Evolutionary conservation across 2,329 filamentous ascomycete species (phyloP), one percentile per base, ranked within the genome.

Genomic region (Didymella keratinophila): DNA sequence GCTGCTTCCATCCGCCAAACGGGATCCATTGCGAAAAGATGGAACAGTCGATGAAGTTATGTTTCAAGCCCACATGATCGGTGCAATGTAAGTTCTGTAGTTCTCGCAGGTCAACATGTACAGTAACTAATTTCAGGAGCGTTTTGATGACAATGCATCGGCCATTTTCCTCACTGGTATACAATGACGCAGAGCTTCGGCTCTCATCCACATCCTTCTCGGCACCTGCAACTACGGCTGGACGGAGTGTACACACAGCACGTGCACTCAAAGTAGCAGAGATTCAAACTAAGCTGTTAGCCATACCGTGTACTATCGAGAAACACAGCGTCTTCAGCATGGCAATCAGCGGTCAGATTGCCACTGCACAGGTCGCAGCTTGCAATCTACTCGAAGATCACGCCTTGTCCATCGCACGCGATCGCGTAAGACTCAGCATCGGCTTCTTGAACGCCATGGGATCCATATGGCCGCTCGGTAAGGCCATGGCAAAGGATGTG

Each of bases 11-110:
- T 81, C 84, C 11, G 82, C 83, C 21, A 96, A 96, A 78, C 83
- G 82, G 56, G 86, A 91, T 61, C 82, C 91, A 16, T 78, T 95
- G 56, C 84, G 86, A 55, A 84, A 84, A 54, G 84, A 89, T 65
- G 89, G 91, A 9, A 82, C 85, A 10, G 58, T 93, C 3, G 93
- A 97, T 72, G 91, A 96, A 77, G 89, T 96, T 84, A 89, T 97
- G 81, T 96, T 96, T 76, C 90, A 95, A 73, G 93, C 91, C 1
- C 89, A 91, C 62, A 92, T 95, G 86, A 89, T 94, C 69, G 79
- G 84, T 51, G 80, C 85, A 52, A 69, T 73, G 73, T 75, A 64
- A 61, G 71, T 64, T 12, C 7, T n/a, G 11, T n/a, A 12, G 12
- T 4, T 10, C 23, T n/a, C 9, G 45, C 9, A 3, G 16, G n/a